Base-by-base conservation (phyloP, 176 grass and related monocot genomes). In the Oryza punctata region DNA sequence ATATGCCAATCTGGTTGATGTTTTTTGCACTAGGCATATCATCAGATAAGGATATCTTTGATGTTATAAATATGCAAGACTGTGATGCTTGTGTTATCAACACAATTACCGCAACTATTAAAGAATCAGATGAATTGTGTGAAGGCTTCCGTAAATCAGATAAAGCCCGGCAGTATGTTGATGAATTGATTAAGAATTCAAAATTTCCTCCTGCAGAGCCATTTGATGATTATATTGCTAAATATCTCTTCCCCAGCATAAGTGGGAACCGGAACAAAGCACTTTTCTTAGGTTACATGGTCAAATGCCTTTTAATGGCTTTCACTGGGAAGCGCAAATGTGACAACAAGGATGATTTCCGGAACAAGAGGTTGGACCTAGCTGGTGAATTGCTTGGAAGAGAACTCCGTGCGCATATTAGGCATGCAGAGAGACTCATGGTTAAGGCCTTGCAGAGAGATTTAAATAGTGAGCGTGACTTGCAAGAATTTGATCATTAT, bases 271-370 rank as follows among this genome's bases (percentile, higher is more conserved):
- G 78, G 69, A 82, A 88, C 19, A 98, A 95, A 73, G 93, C 96
- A 73, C 70, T 90, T 80, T 94, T 90, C 87, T 87, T 98, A 69
- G 91, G 93, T 33, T 95, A 98, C 82, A 98, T 98, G 91, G 93
- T 98, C 37, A 98, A 95, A 85, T 98, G 96, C 67, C 82, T 98
- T 73, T 84, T 98, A 69, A 77, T 95, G 73, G 91, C 87, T 65
- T 91, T 73, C 82, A 88, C 47, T 82, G 91, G 96, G 63, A 98
- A 92, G 69, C 82, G 96, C 38, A 98, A 94, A 77, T 98, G 93
- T 46, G 93, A 98, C 69, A 98, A 94, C 73, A 98, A 98, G 76
- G 96, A 98, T 41, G 93, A 95, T 94, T 98, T 95, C 77, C 87
- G 93, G 70, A 98, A 98, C 78, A 98, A 98, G 87, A 91, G 96